Base-by-base conservation (phyloP, 768 basidiomycete species). In the Leccinum obscurum region DNA sequence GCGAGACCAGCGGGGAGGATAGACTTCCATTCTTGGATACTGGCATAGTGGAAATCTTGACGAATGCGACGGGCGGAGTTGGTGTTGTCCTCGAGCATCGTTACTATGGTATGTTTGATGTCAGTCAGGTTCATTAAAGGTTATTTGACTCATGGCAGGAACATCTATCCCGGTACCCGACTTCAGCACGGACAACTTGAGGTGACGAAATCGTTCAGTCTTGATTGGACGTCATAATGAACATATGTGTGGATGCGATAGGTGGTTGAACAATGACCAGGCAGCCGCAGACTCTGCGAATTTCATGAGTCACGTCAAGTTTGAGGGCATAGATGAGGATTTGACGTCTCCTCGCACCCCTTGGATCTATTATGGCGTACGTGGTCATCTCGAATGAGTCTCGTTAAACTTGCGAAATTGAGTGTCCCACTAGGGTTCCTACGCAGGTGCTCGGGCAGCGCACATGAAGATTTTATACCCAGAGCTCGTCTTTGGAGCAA, bases 301-400 rank as follows among this genome's bases (percentile, higher is more conserved):
- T 74, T 97, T 99, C 70, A 93, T 97, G 84, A 77, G 82, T 7
- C 84, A 88, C 61, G 85, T 96, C 70, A 83, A 86, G 66, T 89
- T 95, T 65, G 74, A 80, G 7, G 89, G 85, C 1, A 84, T 95
- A 53, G 75, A 81, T 2, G 87, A 88, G 66, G 83, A 90, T 67
- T 67, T 93, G 64, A 89, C 88, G 17, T 83, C 92, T 11, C 84
- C 89, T 17, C 77, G 76, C 30, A 88, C 88, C 1, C 90, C 92
- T 9, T 94, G 92, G 92, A 93, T 94, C 57, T 94, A 96, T 72
- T 96, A 96, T 67, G 96, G 96, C 14, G 95, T 93, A 71, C 46
- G 85, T 61, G 17, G 66, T 62, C 24, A 55, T 26, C 60, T 55
- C 51, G 20, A 24, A 1, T 39, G 13, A 22, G 28, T n/a, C 39